These are phyloP conservation scores for Calonectria ilicicola DNA, from an alignment of 2,329 filamentous ascomycete genomes.

Conservation along the genomic window DNA sequence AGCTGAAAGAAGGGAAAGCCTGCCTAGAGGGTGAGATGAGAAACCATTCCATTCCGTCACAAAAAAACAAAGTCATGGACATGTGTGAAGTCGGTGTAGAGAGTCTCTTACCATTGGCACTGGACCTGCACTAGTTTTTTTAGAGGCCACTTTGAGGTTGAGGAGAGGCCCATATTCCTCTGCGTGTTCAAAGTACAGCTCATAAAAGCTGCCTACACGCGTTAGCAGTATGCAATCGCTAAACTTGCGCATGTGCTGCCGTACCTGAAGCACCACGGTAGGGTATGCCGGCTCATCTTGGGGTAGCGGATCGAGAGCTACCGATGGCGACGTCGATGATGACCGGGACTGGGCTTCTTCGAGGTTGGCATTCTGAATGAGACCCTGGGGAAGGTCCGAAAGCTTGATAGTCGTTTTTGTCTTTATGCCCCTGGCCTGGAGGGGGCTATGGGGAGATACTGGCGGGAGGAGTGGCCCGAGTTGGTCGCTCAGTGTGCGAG, in stretches of 20 bases:
- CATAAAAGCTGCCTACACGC: conserved; percentile 95
- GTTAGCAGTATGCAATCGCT: conserved; percentile 92
- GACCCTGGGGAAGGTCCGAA: conserved; percentile 68
- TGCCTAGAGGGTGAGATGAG: conserved; percentile 63
- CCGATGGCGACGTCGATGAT: conserved; percentile 24
- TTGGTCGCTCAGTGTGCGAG: conserved; percentile 14
- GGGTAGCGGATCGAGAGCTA: conserved; percentile 46
- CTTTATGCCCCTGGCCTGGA: conserved; percentile 62
- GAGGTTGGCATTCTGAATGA: conserved; percentile 42
- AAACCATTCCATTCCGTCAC: conserved; percentile 1
- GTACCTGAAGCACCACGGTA: conserved; percentile 88
- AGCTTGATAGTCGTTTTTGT: conserved; percentile 66
- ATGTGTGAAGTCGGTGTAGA: conserved; percentile 12
- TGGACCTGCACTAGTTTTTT: conserved; percentile 80
- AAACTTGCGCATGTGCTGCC: conserved; percentile 91
- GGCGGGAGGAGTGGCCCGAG: conserved; percentile 36
- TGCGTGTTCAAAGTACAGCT: conserved; percentile 97
- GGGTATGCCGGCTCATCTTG: conserved; percentile 74
- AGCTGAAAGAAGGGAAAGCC: conserved; percentile 95
- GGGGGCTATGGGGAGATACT: conserved; percentile 31
- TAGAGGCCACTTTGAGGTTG: conserved; percentile 86
- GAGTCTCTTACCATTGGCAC: conserved; percentile 81
- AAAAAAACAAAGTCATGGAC: background rate
- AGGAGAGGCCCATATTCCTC: conserved; percentile 88
- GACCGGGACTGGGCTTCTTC: conserved; percentile 2